Evolutionary conservation across 1,284 basidiomycete genomes (phyloP), one percentile per base, ranked within the genome.

Genomic region (Ceratobasidium sp.): DNA sequence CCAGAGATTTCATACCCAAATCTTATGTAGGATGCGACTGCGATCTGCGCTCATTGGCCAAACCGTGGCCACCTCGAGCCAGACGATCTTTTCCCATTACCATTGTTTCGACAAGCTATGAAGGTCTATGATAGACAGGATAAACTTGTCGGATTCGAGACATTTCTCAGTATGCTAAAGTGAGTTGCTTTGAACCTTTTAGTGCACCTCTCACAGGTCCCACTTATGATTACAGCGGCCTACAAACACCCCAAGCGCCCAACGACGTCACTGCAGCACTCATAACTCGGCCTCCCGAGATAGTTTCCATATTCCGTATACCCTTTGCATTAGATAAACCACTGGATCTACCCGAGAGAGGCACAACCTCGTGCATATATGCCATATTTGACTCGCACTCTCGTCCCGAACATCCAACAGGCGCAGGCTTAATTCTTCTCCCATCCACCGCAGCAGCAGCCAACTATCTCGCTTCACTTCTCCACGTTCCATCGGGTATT

Each of bases 231-330:
- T 76, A 6, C 78, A 89, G 85, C 74, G 80, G 82, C 57, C 80
- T 86, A 17, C 79, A 80, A 56, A 80, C 76, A 13, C 84, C 84
- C n/a, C 82, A 82, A 8, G 43, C 67, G 29, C 22, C 19, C 22
- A 57, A 49, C 25, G 68, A 69, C n/a, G 76, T 77, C 44, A 73
- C 77, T 44, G 89, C 85, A 32, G 86, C 85, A 34, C 84, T 92
- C 75, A 89, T 92, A 76, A 92, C 91, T 0, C 89, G 90, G 25
- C 90, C 91, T 44, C 91, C 91, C 0, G 91, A 92, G 81, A 90
- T 91, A 74, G 82, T 92, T 34, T 85, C 86, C 25, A 88, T 89
- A 80, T 81, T 91, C 78, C 88, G 87, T 77, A 84, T 91, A 62
- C 81, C 83, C 25, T 80, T 83, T 29, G 56, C 80, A 3, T 49